A percentile compares a stretch with the other conserved stretches of the same genome.
Conservation (phyloP, 1,284 basidiomycete species). For the Stereum hirsutum region DNA sequence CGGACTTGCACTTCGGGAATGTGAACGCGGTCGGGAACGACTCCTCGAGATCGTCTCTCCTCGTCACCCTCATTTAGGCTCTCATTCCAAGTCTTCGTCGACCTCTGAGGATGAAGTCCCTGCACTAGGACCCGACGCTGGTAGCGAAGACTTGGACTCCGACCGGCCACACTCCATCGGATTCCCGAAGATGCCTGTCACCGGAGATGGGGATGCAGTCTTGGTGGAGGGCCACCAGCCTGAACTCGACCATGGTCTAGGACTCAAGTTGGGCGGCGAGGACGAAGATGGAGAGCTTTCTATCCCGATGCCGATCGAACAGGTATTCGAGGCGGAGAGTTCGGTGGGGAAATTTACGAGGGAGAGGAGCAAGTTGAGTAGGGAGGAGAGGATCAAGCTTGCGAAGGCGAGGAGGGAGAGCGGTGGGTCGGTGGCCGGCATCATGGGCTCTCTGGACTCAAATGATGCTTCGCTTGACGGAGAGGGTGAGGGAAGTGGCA, state of each 20-base stretch:
- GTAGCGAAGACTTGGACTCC: constrained; percentile 43
- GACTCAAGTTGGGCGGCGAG: too few species aligned
- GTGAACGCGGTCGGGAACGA: constrained; percentile 63
- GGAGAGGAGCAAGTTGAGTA: constrained; percentile 50
- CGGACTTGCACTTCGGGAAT: constrained; percentile 65
- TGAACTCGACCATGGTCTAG: constrained; percentile 43
- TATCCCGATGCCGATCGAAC: constrained; percentile 56
- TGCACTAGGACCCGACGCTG: constrained; percentile 36
- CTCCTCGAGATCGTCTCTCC: constrained; percentile 50
- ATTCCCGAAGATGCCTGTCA: background rate
- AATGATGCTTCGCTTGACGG: constrained; percentile 8
- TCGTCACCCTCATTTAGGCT: constrained; percentile 19
- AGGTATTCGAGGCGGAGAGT: constrained; percentile 67
- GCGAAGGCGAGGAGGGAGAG: constrained; percentile 45
- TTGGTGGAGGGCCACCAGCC: constrained; percentile 9
- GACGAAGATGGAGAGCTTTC: constrained; percentile 43
- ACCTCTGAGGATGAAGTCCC: constrained; percentile 41
- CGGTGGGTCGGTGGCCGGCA: constrained; percentile 11
- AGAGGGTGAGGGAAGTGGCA: constrained; percentile 6
- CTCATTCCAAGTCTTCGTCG: constrained; percentile 20
- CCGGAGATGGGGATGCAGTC: constrained; percentile 1
- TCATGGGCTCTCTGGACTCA: constrained; percentile 4
- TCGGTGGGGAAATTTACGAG: constrained; percentile 26
- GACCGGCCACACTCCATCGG: constrained; percentile 32
- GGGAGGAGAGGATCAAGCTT: constrained; percentile 64